Conservation (phyloP, 2,329 filamentous ascomycete genomes). For the Epichloe bromicola region DNA sequence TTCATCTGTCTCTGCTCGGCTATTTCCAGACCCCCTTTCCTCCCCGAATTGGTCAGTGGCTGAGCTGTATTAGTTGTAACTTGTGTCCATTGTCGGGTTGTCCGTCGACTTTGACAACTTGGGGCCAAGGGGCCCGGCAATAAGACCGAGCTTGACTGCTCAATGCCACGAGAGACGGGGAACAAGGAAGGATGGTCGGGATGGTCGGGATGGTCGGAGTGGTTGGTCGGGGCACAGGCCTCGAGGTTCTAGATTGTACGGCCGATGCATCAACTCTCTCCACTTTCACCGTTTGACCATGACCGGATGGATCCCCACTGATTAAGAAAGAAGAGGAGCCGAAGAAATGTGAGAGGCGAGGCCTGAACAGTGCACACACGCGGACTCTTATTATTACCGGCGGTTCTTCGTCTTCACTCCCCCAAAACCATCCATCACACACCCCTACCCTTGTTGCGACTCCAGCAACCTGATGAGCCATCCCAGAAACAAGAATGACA, state of each 20-base stretch:
- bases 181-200: background rate
- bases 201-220: conserved; percentile 1
- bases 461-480: background rate
- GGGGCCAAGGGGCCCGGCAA: too few species aligned
- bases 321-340: conserved; percentile 10
- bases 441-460: background rate
- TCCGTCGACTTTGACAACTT: too few species aligned
- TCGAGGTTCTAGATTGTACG: conserved; percentile 7
- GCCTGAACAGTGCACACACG: background rate
- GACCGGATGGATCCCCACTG: conserved; percentile 10
- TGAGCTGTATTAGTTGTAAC: too few species aligned
- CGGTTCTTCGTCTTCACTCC: background rate
- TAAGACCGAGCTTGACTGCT: background rate
- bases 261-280: conserved; percentile 12
- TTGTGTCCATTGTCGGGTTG: too few species aligned
- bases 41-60: too few species aligned
- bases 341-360: background rate
- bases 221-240: conserved; percentile 6
- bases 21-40: too few species aligned
- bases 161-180: background rate
- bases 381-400: background rate
- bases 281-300: conserved; percentile 11
- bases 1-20: too few species aligned
- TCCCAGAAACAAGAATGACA: conserved; percentile 1
- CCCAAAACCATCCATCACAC: background rate